Evolutionary conservation across 495 filamentous ascomycete genomes (phyloP).

Genomic region (Thozetella sp.): DNA sequence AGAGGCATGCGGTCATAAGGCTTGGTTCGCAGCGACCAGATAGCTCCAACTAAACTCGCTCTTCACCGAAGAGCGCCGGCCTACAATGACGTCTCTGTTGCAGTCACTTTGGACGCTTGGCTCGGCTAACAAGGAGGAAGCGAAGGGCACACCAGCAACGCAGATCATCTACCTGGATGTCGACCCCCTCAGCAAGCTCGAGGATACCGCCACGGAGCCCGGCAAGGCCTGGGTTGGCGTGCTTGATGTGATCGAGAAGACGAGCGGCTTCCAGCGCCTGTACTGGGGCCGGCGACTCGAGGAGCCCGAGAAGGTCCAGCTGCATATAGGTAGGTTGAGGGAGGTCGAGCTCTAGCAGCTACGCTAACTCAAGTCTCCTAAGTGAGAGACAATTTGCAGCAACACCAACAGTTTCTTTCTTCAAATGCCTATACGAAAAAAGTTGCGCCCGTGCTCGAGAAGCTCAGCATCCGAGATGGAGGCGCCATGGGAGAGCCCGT

Average conservation of each 20-base stretch:
- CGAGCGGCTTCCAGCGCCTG: slow-evolving; percentile 7
- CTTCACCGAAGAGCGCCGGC: no score
- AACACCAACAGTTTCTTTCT: slow-evolving; percentile 3
- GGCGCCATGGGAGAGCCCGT: not conserved
- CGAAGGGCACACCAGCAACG: not conserved
- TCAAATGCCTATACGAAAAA: not conserved
- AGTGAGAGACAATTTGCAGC: not conserved
- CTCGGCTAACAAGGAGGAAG: not conserved
- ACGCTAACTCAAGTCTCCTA: not conserved
- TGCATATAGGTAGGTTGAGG: slow-evolving; percentile 11
- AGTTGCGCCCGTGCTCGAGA: not conserved
- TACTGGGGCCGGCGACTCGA: slow-evolving; percentile 20
- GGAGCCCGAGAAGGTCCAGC: slow-evolving; percentile 8
- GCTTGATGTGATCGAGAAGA: not conserved
- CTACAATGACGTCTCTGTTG: not conserved
- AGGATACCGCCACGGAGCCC: not conserved
- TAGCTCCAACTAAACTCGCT: no score
- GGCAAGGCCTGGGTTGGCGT: not conserved
- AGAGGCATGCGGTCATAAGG: no score
- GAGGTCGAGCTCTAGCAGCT: not conserved
- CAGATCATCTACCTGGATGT: slow-evolving; percentile 5
- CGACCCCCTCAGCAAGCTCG: not conserved
- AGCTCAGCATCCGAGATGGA: not conserved
- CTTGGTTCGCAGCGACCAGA: no score
- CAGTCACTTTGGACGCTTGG: not conserved